phyloP scores from a whole-genome alignment of 1,284 basidiomycete genomes.

The Coniferiporia weirii region DNA sequence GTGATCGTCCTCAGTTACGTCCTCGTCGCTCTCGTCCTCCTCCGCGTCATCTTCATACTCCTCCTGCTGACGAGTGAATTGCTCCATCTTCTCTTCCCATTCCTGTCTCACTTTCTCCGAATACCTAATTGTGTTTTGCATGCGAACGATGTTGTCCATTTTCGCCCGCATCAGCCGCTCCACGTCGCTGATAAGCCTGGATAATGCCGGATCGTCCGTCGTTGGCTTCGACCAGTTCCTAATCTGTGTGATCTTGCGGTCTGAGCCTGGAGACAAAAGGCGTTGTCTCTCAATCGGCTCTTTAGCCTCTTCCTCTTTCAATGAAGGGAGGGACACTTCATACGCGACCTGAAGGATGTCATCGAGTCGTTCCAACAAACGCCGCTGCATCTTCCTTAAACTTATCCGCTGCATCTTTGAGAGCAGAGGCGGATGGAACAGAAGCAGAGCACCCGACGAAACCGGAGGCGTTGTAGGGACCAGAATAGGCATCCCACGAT shows the following conservation, averaged over 20 bases:
- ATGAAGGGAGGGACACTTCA: conserved; percentile 83
- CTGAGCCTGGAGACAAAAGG: conserved; percentile 80
- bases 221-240: conserved; percentile 80
- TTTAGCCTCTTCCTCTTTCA: conserved; percentile 86
- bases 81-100: conserved; percentile 88
- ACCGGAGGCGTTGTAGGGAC: conserved; percentile 63
- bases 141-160: conserved; percentile 90
- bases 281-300: conserved; percentile 91
- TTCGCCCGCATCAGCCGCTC: conserved; percentile 90
- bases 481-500: conserved; percentile 84
- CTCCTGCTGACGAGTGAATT: conserved; percentile 55
- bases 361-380: conserved; percentile 79
- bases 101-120: conserved; percentile 96
- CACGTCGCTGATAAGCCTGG: conserved; percentile 78
- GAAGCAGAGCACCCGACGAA: conserved; percentile 56
- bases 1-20: conserved; percentile 38
- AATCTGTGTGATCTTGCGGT: conserved; percentile 76
- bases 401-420: conserved; percentile 75
- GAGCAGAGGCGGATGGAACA: conserved; percentile 51
- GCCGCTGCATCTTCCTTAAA: conserved; percentile 76
- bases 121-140: conserved; percentile 98
- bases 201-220: conserved; percentile 82
- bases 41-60: conserved; percentile 34
- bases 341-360: conserved; percentile 77
- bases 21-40: conserved; percentile 30